phyloP scores from a whole-genome alignment of 163 green algal genomes.

The Scenedesmus sp. region DNA sequence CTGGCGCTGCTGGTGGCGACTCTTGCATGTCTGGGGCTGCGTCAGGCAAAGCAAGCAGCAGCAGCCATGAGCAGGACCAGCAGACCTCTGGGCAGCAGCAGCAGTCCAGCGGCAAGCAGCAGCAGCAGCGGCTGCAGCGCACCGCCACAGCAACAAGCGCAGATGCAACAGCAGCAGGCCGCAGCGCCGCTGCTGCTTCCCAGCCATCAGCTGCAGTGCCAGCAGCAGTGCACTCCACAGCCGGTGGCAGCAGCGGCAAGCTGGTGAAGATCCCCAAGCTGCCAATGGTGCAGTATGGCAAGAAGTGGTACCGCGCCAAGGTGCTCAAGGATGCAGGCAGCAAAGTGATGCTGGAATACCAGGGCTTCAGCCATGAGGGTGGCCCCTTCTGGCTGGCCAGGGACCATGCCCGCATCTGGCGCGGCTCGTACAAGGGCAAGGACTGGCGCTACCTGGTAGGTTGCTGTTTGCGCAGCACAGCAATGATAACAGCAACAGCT shows the following conservation, averaged over 20 bases:
- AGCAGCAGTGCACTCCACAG: conserved; percentile 12
- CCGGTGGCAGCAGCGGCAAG: conserved; percentile 36
- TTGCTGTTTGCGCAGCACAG: not conserved
- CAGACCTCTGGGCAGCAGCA: conserved; percentile 38
- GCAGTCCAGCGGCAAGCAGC: conserved; percentile 20
- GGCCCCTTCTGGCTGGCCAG: conserved; percentile 75
- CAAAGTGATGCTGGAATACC: conserved; percentile 74
- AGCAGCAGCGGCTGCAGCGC: not conserved
- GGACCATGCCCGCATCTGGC: conserved; percentile 81
- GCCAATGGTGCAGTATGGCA: conserved; percentile 72
- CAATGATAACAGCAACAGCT: not conserved
- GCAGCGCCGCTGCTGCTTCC: conserved; percentile 17
- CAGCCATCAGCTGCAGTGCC: not conserved
- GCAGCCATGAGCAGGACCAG: conserved; percentile 37
- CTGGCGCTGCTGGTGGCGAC: conserved; percentile 37
- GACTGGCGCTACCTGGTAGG: conserved; percentile 88
- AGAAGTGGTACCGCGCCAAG: conserved; percentile 71
- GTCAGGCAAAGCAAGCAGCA: conserved; percentile 46
- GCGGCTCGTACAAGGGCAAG: conserved; percentile 87
- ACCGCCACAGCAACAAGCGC: not conserved
- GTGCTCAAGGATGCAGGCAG: conserved; percentile 63
- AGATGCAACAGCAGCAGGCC: conserved; percentile 1
- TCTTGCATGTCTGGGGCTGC: conserved; percentile 32
- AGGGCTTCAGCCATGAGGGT: conserved; percentile 66
- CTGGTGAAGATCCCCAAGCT: conserved; percentile 69